Percentiles rank a stretch among this genome's conserved stretches.
Conservation (phyloP, 148 eudicot species). For the Arbutus unedo region DNA sequence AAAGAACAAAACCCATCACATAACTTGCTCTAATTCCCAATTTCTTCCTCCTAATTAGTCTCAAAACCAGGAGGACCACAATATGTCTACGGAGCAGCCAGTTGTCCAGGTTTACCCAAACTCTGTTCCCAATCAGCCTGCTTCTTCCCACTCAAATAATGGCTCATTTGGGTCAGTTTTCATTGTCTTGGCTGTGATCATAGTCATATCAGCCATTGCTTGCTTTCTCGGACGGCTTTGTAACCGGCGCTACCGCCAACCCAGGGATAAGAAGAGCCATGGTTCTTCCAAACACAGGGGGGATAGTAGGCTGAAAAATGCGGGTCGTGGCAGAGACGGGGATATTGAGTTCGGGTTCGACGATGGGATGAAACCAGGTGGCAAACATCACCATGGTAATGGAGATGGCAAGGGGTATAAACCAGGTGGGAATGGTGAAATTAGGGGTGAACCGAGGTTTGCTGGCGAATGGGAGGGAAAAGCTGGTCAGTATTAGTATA, state of each 20-base stretch:
- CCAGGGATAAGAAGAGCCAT: constrained; percentile 29
- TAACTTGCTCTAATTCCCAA: neutral
- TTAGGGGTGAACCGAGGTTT: constrained; percentile 11
- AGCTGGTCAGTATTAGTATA: constrained; percentile 1
- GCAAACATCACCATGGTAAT: constrained; percentile 23
- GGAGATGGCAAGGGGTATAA: constrained; percentile 19
- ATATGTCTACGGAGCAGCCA: constrained; percentile 32
- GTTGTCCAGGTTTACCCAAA: constrained; percentile 44
- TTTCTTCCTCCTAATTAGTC: constrained; percentile 12
- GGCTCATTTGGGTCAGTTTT: constrained; percentile 80
- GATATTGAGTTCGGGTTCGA: constrained; percentile 68
- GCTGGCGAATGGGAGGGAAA: constrained; percentile 2
- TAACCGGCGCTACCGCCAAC: constrained; percentile 28
- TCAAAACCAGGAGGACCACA: neutral
- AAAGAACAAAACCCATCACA: constrained; percentile 19
- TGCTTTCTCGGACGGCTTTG: constrained; percentile 68
- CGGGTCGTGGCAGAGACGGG: constrained; percentile 33
- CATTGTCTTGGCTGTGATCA: constrained; percentile 61
- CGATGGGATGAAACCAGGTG: constrained; percentile 16
- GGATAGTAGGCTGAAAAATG: constrained; percentile 26
- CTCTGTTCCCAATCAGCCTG: constrained; percentile 20
- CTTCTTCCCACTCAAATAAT: constrained; percentile 35
- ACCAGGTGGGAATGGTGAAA: constrained; percentile 15
- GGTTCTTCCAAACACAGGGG: constrained; percentile 27
- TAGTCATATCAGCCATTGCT: constrained; percentile 62